Evolutionary conservation across 441 rosid species (phyloP).

Genomic region (Theobroma grandiflorum): DNA sequence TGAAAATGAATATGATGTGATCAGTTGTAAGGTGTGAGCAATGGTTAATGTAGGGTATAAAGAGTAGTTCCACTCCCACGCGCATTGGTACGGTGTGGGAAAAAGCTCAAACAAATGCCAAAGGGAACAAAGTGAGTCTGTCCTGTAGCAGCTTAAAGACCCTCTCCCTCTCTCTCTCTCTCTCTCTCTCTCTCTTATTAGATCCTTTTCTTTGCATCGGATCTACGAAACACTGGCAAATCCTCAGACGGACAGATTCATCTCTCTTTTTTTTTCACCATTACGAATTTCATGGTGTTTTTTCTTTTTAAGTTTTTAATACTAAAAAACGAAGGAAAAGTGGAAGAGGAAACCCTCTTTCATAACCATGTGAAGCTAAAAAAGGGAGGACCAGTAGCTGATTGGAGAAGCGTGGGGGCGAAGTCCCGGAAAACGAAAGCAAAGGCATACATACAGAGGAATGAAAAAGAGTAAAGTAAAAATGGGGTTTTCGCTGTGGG

Average conservation of each 20-base stretch:
- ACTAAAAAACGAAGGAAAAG: background rate
- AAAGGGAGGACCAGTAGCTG: background rate
- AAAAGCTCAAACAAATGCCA: conserved; percentile 26
- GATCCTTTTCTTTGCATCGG: conserved; percentile 51
- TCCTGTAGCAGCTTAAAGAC: conserved; percentile 36
- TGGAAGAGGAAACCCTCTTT: background rate
- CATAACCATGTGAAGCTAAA: conserved; percentile 12
- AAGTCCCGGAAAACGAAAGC: background rate
- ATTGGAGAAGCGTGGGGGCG: conserved; percentile 19
- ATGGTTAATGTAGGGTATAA: background rate
- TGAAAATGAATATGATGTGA: too few species aligned
- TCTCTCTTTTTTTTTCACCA: background rate
- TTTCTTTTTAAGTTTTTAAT: too few species aligned
- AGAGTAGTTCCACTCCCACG: conserved; percentile 34
- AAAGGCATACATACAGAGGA: background rate
- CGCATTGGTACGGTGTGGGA: conserved; percentile 38
- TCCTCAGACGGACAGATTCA: conserved; percentile 33
- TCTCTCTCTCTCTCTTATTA: conserved; percentile 15
- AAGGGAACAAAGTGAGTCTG: conserved; percentile 42
- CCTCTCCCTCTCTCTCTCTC: background rate
- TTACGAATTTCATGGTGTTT: background rate
- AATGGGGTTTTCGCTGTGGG: background rate
- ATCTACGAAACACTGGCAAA: conserved; percentile 56
- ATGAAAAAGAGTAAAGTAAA: background rate
- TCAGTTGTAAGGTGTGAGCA: background rate